phyloP scores from a whole-genome alignment of 176 grass and related monocot genomes.

The Alopecurus myosuroides region DNA sequence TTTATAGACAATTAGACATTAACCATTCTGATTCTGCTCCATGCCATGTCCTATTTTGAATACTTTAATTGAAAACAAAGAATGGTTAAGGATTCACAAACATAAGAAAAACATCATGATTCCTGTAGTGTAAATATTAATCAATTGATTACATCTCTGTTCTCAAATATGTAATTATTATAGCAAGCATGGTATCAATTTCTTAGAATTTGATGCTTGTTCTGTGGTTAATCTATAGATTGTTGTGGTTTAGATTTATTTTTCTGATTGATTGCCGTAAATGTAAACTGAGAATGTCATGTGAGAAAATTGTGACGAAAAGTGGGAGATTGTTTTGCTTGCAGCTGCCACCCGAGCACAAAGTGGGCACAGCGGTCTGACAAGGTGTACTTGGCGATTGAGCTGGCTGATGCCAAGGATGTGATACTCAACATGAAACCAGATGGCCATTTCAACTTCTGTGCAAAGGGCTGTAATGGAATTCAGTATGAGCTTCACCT shows the following conservation, averaged over 20 bases:
- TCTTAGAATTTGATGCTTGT: neutral
- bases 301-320: neutral
- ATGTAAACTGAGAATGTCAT: neutral
- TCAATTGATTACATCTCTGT: too few species aligned
- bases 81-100: too few species aligned
- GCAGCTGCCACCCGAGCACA: slow-evolving; percentile 72
- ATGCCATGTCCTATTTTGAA: too few species aligned
- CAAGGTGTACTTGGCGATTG: slow-evolving; percentile 64
- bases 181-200: too few species aligned
- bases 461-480: slow-evolving; percentile 52
- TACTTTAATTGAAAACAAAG: too few species aligned
- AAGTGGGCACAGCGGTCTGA: slow-evolving; percentile 87
- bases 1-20: too few species aligned
- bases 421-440: slow-evolving; percentile 78
- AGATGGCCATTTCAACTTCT: slow-evolving; percentile 72
- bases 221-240: neutral
- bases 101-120: too few species aligned
- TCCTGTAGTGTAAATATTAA: too few species aligned
- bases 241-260: neutral
- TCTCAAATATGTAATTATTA: too few species aligned
- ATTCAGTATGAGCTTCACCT: slow-evolving; percentile 65
- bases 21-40: too few species aligned
- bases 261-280: neutral
- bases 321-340: neutral
- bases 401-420: slow-evolving; percentile 83